Evolutionary conservation across 768 basidiomycete genomes (phyloP).

Genomic region (Hygrophoropsis aurantiaca): DNA sequence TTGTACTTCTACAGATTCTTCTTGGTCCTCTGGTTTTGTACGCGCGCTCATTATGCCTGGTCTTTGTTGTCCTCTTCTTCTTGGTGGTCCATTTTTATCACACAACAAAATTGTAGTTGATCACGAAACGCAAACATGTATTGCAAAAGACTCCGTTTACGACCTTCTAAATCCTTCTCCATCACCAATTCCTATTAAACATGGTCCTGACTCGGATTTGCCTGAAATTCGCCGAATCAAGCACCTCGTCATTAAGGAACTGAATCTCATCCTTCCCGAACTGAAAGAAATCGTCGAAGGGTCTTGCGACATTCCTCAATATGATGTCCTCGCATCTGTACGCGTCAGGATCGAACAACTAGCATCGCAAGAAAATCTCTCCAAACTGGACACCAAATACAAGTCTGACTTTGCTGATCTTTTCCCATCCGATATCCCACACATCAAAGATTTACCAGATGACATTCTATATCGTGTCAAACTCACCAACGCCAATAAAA

Average conservation of each 20-base stretch:
- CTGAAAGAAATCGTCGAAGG: too few species aligned
- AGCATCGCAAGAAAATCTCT: background rate
- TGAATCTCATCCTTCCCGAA: too few species aligned
- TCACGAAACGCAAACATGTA: background rate
- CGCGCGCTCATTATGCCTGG: constrained; percentile 19
- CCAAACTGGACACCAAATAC: background rate
- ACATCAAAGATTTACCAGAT: constrained; percentile 4
- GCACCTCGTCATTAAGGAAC: too few species aligned
- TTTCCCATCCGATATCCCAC: constrained; percentile 1
- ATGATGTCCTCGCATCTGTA: too few species aligned
- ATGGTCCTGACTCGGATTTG: too few species aligned
- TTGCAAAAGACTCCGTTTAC: too few species aligned
- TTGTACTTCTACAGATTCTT: constrained; percentile 4
- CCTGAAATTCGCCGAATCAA: too few species aligned
- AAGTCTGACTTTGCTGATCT: background rate
- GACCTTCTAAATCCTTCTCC: background rate
- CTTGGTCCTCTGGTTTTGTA: constrained; percentile 1
- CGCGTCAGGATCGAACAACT: background rate
- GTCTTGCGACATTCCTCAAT: too few species aligned
- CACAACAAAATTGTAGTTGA: too few species aligned
- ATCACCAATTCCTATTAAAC: too few species aligned
- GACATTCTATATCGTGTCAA: background rate
- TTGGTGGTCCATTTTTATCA: constrained; percentile 33
- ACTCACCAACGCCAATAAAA: constrained; percentile 1
- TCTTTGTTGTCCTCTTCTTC: constrained; percentile 25